Evolutionary conservation across 2,329 filamentous ascomycete genomes (phyloP).

Genomic region (Ophiostoma fasciatum): DNA sequence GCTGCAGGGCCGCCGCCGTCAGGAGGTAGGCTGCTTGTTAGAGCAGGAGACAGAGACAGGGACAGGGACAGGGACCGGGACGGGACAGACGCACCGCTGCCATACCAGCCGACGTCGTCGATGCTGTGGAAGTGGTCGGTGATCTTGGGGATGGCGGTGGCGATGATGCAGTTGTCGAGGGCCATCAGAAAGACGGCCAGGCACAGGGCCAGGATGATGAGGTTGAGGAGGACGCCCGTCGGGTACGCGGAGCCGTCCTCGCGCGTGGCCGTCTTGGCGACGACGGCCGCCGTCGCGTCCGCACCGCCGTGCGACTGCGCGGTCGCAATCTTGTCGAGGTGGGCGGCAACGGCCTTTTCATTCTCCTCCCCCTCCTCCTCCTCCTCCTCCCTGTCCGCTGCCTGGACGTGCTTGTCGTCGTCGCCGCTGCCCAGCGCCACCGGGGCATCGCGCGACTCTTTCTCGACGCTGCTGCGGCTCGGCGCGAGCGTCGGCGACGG

Average conservation of each 20-base stretch:
- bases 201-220: conserved; percentile 29
- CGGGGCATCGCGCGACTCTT: conserved; percentile 2
- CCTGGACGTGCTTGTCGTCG: not conserved
- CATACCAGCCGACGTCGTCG: conserved; percentile 29
- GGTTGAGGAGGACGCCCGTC: conserved; percentile 18
- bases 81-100: conserved; percentile 13
- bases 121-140: conserved; percentile 22
- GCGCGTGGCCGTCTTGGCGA: conserved; percentile 15
- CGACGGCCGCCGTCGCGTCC: not conserved
- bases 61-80: not conserved
- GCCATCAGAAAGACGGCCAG: conserved; percentile 30
- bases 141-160: conserved; percentile 22
- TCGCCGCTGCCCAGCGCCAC: not conserved
- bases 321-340: conserved; percentile 2
- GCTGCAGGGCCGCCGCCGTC: conserved; percentile 20
- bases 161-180: conserved; percentile 21
- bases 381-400: not conserved
- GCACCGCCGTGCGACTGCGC: conserved; percentile 5
- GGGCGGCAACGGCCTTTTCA: conserved; percentile 1
- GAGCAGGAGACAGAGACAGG: not conserved
- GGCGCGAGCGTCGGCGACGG: conserved; percentile 6
- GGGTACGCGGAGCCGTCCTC: conserved; percentile 26
- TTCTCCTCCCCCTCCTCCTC: not conserved
- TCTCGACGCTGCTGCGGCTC: conserved; percentile 4
- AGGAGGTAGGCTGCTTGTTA: conserved; percentile 19